phyloP scores from a whole-genome alignment of 2,329 filamentous ascomycete species.

The Alternaria atra region DNA sequence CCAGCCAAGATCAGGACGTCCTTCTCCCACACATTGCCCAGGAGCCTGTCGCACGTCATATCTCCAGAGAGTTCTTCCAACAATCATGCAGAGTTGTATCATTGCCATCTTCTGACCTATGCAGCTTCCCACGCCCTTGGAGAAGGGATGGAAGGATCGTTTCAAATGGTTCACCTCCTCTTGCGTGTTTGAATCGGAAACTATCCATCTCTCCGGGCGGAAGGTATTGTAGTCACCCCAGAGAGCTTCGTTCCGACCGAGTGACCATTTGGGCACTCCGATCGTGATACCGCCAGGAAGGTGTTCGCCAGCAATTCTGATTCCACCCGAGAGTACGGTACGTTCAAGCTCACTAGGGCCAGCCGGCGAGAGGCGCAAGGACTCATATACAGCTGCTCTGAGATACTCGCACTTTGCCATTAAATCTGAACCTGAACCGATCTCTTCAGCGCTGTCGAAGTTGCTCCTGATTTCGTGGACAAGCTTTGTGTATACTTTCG shows the following conservation, averaged over 20 bases:
- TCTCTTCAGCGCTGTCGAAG: constrained; percentile 18
- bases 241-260: constrained; percentile 26
- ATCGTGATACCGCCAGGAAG: constrained; percentile 28
- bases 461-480: constrained; percentile 21
- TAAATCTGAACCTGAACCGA: constrained; percentile 10
- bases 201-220: constrained; percentile 31
- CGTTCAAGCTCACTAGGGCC: constrained; percentile 25
- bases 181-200: constrained; percentile 15
- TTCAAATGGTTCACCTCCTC: constrained; percentile 20
- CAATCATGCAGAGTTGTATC: constrained; percentile 2
- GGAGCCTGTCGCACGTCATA: constrained; percentile 2
- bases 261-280: constrained; percentile 25
- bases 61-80: constrained; percentile 1
- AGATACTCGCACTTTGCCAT: constrained; percentile 21
- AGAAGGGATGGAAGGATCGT: constrained; percentile 27
- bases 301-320: constrained; percentile 19
- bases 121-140: constrained; percentile 34
- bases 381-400: constrained; percentile 28
- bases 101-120: constrained; percentile 36
- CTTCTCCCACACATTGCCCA: neutral
- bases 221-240: constrained; percentile 26
- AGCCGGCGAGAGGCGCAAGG: constrained; percentile 24
- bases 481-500: constrained; percentile 16
- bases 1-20: constrained; percentile 2
- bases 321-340: constrained; percentile 27